Conservation (phyloP, 1,139 yeast genomes). For the Candida sp. region DNA sequence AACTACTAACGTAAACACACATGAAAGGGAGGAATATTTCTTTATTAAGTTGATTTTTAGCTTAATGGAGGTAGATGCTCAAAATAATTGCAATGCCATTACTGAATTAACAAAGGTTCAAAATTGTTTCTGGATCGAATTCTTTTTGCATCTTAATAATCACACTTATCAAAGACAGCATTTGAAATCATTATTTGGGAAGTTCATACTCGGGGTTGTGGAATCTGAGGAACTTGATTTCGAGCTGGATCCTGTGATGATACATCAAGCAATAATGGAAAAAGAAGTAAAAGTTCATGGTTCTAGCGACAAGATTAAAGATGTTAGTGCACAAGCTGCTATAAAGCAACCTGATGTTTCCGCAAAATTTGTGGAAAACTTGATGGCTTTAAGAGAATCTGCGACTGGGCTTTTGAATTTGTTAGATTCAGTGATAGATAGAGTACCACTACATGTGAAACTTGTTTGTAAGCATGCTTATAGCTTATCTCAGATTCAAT, state of each 20-base stretch:
- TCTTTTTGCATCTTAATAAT: slow-evolving; percentile 55
- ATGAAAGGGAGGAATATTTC: slow-evolving; percentile 72
- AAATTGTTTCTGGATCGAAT: slow-evolving; percentile 42
- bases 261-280: slow-evolving; percentile 47
- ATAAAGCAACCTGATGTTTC: slow-evolving; percentile 77
- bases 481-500: slow-evolving; percentile 32
- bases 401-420: slow-evolving; percentile 55
- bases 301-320: slow-evolving; percentile 23
- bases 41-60: slow-evolving; percentile 58
- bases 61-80: slow-evolving; percentile 47
- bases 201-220: slow-evolving; percentile 43
- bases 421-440: slow-evolving; percentile 31
- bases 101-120: slow-evolving; percentile 35
- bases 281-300: slow-evolving; percentile 48
- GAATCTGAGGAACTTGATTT: slow-evolving; percentile 60
- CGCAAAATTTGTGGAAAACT: slow-evolving; percentile 62
- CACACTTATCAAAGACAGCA: slow-evolving; percentile 58
- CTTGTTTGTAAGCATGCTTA: slow-evolving; percentile 35
- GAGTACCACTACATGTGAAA: slow-evolving; percentile 62
- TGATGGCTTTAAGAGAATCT: slow-evolving; percentile 72
- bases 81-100: slow-evolving; percentile 18
- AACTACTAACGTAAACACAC: slow-evolving; percentile 24
- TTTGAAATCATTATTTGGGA: slow-evolving; percentile 52
- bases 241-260: slow-evolving; percentile 79
- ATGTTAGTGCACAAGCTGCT: slow-evolving; percentile 60